Percentiles rank a stretch among this genome's conserved stretches.
Conservation (phyloP, 2,329 filamentous ascomycete species). For the Verticillium klebahnii region DNA sequence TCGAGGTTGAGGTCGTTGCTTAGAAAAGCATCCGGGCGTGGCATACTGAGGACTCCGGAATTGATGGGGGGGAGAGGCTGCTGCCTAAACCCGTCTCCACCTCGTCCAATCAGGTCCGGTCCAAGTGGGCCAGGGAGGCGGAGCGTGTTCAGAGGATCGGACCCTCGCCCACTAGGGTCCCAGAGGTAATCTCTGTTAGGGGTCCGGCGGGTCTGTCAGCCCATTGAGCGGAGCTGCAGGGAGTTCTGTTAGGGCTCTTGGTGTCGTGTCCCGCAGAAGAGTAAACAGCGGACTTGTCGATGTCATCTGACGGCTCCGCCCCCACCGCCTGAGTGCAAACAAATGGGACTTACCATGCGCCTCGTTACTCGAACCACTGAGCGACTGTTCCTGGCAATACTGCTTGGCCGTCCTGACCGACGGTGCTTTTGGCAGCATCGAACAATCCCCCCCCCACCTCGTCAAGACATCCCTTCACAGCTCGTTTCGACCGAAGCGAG, state of each 20-base stretch:
- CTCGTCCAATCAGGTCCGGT: slow-evolving; percentile 15
- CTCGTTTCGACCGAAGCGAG: not conserved
- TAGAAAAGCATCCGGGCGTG: slow-evolving; percentile 12
- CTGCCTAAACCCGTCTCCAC: slow-evolving; percentile 21
- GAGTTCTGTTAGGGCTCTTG: not conserved
- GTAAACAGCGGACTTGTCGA: not conserved
- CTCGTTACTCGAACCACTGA: not conserved
- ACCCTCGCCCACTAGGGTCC: not conserved
- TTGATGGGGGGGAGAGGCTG: slow-evolving; percentile 18
- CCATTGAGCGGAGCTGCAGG: not conserved
- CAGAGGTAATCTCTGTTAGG: not conserved
- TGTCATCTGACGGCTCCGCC: not conserved
- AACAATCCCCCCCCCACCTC: not conserved
- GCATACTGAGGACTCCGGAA: slow-evolving; percentile 13
- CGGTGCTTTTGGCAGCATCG: not conserved
- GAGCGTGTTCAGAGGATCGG: slow-evolving; percentile 7
- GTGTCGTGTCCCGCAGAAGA: not conserved
- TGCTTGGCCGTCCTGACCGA: not conserved
- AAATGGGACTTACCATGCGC: not conserved
- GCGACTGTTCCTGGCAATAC: not conserved
- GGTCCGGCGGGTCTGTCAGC: not conserved
- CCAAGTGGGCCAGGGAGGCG: slow-evolving; percentile 19
- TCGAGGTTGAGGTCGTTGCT: slow-evolving; percentile 10
- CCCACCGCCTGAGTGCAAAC: not conserved
- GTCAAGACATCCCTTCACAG: not conserved